Evolutionary conservation across 2,329 filamentous ascomycete genomes (phyloP).

Genomic region (Colletotrichum lindemuthianum): DNA sequence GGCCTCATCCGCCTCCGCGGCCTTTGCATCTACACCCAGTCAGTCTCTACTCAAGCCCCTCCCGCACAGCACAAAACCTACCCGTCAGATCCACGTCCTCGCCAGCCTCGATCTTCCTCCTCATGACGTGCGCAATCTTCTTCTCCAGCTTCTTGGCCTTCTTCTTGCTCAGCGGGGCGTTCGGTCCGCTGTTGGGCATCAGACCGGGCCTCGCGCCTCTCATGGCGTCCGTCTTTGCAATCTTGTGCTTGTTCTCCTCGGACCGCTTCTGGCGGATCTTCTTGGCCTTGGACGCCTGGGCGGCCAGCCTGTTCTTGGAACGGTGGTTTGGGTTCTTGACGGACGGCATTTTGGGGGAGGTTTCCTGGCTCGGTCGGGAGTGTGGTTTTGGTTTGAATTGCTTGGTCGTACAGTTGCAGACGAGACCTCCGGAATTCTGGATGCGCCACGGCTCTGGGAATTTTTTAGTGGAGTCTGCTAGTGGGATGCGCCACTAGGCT

Average conservation of each 20-base stretch:
- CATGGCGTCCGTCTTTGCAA: conserved; percentile 53
- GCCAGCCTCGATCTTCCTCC: conserved; percentile 61
- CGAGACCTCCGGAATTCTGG: conserved; percentile 1
- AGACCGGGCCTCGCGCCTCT: conserved; percentile 64
- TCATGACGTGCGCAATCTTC: conserved; percentile 61
- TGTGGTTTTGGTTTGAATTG: background rate
- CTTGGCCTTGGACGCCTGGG: conserved; percentile 55
- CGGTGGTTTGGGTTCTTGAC: conserved; percentile 68
- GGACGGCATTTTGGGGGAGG: conserved; percentile 57
- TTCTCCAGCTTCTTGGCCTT: conserved; percentile 66
- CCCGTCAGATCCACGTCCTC: conserved; percentile 62
- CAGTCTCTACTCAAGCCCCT: background rate
- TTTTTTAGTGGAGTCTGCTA: conserved; percentile 26
- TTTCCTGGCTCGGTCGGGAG: conserved; percentile 31
- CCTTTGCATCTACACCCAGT: conserved; percentile 2
- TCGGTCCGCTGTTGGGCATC: conserved; percentile 65
- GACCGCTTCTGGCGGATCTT: conserved; percentile 56
- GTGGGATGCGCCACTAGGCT: conserved; percentile 13
- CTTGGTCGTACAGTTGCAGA: background rate
- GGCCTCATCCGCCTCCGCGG: background rate
- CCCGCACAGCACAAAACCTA: conserved; percentile 34
- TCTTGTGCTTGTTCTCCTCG: conserved; percentile 49
- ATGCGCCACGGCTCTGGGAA: conserved; percentile 8
- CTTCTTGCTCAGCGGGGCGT: conserved; percentile 62
- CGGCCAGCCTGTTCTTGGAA: conserved; percentile 63